Base-by-base conservation (phyloP, 306 rosid genomes). In the Castanea crenata region DNA sequence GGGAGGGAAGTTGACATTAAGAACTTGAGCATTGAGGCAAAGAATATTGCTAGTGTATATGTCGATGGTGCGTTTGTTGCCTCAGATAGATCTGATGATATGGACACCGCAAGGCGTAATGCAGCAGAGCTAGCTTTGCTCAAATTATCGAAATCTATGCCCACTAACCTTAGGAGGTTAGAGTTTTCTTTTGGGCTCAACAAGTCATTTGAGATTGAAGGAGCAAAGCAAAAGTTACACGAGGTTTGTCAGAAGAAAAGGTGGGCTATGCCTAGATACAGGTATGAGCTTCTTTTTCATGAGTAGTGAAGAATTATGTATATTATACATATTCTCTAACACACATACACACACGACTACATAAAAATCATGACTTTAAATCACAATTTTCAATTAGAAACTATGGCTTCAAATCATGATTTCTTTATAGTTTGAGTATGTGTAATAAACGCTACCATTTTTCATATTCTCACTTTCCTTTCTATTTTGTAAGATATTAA, bases 111-210 rank as follows among this genome's bases (percentile, higher is more conserved):
- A 13, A 92, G 18, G 87, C 90, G 87, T 19, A 75, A 88, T 75
- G 98, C 97, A 79, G 94, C 91, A 25, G 83, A 79, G 87, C 79
- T 18, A 38, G 98, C 97, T 41, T 71, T 94, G 65, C 49, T 2
- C 58, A 79, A 85, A 72, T 77, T 94, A 16, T 51, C 90, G 0
- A 5, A 46, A 13, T 55, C 21, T 1, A 64, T 83, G 65, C 69
- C 84, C 21, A 57, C 21, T 34, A 52, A 12, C 20, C 5, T 44
- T 55, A 13, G 20, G 25, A 6, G 41, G 10, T 5, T 16, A 0
- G 74, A 8, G 8, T 41, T 41, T 2, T 41, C 46, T 8, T 41
- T 41, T 41, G 46, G 12, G 46, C 46, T 41, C 46, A 41, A 41
- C 3, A 41, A 41, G 46, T 41, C 46, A 41, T 41, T 41, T 41